A percentile compares a stretch with the other conserved stretches of the same genome.
Evolutionary conservation across 495 filamentous ascomycete genomes (phyloP).

Genomic region (Penicillium waksmanii): DNA sequence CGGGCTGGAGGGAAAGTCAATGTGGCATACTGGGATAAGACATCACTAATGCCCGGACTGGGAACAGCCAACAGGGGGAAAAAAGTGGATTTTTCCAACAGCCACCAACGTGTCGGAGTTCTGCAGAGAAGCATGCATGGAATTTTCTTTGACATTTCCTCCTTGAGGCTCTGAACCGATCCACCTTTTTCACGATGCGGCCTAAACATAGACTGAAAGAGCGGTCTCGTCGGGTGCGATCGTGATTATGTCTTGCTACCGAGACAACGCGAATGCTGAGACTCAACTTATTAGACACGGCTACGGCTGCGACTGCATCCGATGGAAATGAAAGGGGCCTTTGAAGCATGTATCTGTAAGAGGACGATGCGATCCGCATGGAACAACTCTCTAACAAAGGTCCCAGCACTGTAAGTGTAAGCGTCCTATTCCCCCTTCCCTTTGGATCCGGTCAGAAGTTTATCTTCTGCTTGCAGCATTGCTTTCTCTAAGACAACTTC

Average conservation of each 20-base stretch:
- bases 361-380: neutral
- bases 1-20: constrained; percentile 17
- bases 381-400: neutral
- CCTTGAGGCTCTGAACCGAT: constrained; percentile 4
- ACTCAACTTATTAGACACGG: neutral
- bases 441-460: constrained; percentile 26
- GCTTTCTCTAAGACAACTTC: constrained; percentile 9
- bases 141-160: constrained; percentile 36
- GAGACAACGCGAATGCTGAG: constrained; percentile 2
- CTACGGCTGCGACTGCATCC: neutral
- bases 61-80: neutral
- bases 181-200: constrained; percentile 5
- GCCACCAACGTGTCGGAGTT: constrained; percentile 29
- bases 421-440: constrained; percentile 7
- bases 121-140: constrained; percentile 48
- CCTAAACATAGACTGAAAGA: constrained; percentile 13
- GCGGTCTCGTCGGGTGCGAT: constrained; percentile 14
- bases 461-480: constrained; percentile 24
- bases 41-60: constrained; percentile 6
- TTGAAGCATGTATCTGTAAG: constrained; percentile 8
- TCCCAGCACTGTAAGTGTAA: constrained; percentile 1
- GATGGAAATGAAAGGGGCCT: constrained; percentile 5
- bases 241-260: constrained; percentile 7
- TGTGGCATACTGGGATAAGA: constrained; percentile 16
- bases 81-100: constrained; percentile 16